phyloP scores from a whole-genome alignment of 495 filamentous ascomycete species.

The Penicillium salamii region DNA sequence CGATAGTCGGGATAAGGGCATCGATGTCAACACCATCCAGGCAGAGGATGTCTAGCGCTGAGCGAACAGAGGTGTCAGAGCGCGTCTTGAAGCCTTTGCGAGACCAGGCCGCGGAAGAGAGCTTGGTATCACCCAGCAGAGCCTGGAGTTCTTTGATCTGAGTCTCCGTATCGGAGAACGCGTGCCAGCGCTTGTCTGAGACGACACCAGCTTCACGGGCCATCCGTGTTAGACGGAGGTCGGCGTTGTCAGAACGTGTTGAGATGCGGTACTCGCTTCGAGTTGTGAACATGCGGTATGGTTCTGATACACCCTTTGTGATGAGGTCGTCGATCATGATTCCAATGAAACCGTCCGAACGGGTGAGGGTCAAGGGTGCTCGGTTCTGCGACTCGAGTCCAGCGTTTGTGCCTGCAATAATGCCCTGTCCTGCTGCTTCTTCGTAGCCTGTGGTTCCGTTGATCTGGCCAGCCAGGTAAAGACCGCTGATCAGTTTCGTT shows the following conservation, averaged over 20 bases:
- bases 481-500: constrained; percentile 84
- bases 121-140: constrained; percentile 52
- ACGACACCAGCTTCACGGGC: constrained; percentile 78
- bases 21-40: constrained; percentile 54
- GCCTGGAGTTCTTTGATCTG: constrained; percentile 63
- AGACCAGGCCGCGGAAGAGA: constrained; percentile 62
- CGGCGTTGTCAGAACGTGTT: constrained; percentile 89
- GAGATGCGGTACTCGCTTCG: constrained; percentile 94
- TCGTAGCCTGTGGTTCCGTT: constrained; percentile 99
- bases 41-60: constrained; percentile 74
- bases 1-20: constrained; percentile 52
- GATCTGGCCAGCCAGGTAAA: constrained; percentile 95
- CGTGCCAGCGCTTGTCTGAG: constrained; percentile 70
- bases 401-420: constrained; percentile 91
- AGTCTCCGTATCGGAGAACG: constrained; percentile 58
- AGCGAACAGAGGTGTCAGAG: constrained; percentile 56
- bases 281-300: constrained; percentile 98
- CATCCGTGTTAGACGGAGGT: constrained; percentile 76
- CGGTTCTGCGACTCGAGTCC: constrained; percentile 71
- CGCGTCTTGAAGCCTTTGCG: constrained; percentile 65
- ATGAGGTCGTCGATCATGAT: constrained; percentile 99
- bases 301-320: constrained; percentile 95
- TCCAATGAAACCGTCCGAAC: constrained; percentile 92
- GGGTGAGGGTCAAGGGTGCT: constrained; percentile 61
- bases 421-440: constrained; percentile 90